Evolutionary conservation across 306 rosid genomes (phyloP).

Genomic region (Lathyrus aphaca): DNA sequence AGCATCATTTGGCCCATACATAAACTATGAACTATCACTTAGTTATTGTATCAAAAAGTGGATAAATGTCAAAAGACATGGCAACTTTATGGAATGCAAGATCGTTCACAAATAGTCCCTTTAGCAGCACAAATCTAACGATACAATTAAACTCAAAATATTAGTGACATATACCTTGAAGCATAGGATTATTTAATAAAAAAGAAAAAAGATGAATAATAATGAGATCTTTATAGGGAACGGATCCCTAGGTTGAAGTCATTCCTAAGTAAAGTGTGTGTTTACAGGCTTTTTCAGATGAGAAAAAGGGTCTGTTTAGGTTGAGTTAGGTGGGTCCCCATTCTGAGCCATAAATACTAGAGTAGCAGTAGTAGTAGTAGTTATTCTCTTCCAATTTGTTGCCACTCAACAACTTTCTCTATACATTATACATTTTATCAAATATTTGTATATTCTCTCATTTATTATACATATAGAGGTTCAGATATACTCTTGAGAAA

Average conservation of each 20-base stretch:
- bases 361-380: neutral
- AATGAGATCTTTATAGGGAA: constrained; percentile 42
- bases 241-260: constrained; percentile 58
- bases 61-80: too few relatives aligned
- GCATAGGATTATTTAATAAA: neutral
- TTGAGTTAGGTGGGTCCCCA: constrained; percentile 38
- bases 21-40: constrained; percentile 63
- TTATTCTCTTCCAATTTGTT: constrained; percentile 22
- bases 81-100: too few relatives aligned
- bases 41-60: constrained; percentile 15
- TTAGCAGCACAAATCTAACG: neutral
- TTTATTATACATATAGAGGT: neutral
- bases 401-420: neutral
- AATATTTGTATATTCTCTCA: neutral
- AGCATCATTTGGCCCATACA: constrained; percentile 54
- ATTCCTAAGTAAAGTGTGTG: constrained; percentile 57
- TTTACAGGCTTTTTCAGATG: constrained; percentile 70
- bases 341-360: neutral
- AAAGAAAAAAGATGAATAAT: neutral
- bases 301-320: constrained; percentile 38
- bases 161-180: neutral
- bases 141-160: neutral
- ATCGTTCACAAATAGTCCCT: neutral
- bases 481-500: neutral
- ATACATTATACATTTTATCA: neutral